These are phyloP conservation scores for Hymenoscyphus occultus DNA, from an alignment of 2,329 filamentous ascomycete genomes.

Conservation along the genomic window DNA sequence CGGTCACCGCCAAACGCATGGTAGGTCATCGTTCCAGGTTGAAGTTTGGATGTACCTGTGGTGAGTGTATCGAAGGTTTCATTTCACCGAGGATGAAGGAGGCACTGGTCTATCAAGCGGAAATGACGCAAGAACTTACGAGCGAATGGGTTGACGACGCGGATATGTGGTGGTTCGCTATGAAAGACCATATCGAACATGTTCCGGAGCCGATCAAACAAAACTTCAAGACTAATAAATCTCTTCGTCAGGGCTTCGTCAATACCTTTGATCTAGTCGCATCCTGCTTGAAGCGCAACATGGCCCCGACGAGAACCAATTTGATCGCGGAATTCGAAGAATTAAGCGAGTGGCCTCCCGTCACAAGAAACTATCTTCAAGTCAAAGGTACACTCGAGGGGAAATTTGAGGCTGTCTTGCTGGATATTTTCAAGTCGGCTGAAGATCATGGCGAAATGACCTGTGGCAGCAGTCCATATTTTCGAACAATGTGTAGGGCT, in stretches of 20 bases:
- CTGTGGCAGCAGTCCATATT: too few relatives aligned
- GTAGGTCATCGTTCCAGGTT: conserved; percentile 18
- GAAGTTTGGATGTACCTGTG: conserved; percentile 41
- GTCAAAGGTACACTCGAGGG: conserved; percentile 34
- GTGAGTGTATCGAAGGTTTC: conserved; percentile 39
- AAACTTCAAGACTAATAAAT: conserved; percentile 38
- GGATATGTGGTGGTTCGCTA: conserved; percentile 17
- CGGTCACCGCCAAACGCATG: too few relatives aligned
- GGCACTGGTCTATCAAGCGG: conserved; percentile 33
- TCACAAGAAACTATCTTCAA: conserved; percentile 35
- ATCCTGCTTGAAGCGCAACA: conserved; percentile 22
- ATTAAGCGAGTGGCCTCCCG: conserved; percentile 26
- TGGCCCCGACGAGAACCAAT: conserved; percentile 16
- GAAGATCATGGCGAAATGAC: conserved; percentile 30
- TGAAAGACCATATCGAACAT: conserved; percentile 18
- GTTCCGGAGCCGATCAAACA: conserved; percentile 27
- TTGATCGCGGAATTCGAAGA: conserved; percentile 15
- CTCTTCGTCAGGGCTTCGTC: conserved; percentile 36
- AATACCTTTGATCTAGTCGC: conserved; percentile 37
- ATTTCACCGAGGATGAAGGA: conserved; percentile 40
- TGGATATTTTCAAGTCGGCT: conserved; percentile 32
- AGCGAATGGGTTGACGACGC: conserved; percentile 24
- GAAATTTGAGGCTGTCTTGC: conserved; percentile 21
- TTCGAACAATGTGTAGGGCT: conserved; percentile 9
- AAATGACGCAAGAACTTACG: conserved; percentile 27